phyloP scores from a whole-genome alignment of 2,329 filamentous ascomycete genomes.

The Aureobasidium pullulans region DNA sequence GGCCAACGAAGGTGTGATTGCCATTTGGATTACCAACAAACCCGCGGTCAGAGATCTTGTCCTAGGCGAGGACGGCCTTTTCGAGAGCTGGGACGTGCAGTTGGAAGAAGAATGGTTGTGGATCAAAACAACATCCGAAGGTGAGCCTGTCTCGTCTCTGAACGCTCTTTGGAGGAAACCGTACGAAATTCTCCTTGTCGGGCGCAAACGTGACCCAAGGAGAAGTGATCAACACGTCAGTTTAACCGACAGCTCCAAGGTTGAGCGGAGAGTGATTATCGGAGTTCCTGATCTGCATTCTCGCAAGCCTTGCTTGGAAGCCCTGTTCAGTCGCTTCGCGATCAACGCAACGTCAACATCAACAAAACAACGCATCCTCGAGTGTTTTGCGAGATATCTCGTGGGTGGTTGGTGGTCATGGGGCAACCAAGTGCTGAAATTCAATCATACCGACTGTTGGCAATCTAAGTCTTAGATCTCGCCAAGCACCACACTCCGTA shows the following conservation, averaged over 20 bases:
- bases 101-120: constrained; percentile 67
- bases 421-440: constrained; percentile 67
- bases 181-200: constrained; percentile 67
- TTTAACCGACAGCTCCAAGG: constrained; percentile 11
- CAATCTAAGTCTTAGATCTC: background rate
- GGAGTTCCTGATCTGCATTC: constrained; percentile 72
- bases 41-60: constrained; percentile 46
- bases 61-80: constrained; percentile 51
- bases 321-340: constrained; percentile 28
- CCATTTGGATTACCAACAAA: constrained; percentile 74
- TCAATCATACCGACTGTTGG: constrained; percentile 55
- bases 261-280: constrained; percentile 52
- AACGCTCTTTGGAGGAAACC: constrained; percentile 63
- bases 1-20: constrained; percentile 51
- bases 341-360: constrained; percentile 44
- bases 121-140: constrained; percentile 62
- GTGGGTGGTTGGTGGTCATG: constrained; percentile 72
- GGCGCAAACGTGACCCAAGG: constrained; percentile 23
- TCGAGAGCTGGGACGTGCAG: constrained; percentile 60
- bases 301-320: constrained; percentile 64
- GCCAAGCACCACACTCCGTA: constrained; percentile 7
- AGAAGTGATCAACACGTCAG: constrained; percentile 15
- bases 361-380: constrained; percentile 51
- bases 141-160: constrained; percentile 57
- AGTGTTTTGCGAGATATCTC: constrained; percentile 68